A percentile compares a stretch with the other conserved stretches of the same genome.
phyloP scores from a whole-genome alignment of 1,139 yeast species.

The Pichia sp. region DNA sequence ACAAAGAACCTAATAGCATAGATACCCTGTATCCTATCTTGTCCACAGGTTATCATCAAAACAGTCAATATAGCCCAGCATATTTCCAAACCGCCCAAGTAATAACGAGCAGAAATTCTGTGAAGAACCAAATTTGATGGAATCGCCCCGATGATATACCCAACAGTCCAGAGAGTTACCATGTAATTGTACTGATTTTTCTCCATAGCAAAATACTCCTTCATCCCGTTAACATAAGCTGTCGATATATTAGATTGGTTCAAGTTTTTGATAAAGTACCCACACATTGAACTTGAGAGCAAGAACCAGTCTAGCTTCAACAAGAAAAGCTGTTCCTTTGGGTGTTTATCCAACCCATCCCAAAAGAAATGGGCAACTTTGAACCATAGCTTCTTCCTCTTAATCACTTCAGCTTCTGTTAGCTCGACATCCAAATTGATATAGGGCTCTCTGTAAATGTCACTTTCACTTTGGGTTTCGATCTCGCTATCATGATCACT shows the following conservation, averaged over 20 bases:
- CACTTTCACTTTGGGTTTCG: neutral
- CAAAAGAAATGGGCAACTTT: conserved; percentile 37
- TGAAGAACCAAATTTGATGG: conserved; percentile 36
- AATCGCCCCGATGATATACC: conserved; percentile 45
- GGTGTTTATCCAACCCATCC: conserved; percentile 49
- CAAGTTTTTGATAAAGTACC: conserved; percentile 44
- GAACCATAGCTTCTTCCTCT: conserved; percentile 31
- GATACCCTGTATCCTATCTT: conserved; percentile 39
- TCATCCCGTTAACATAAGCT: conserved; percentile 61
- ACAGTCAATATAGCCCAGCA: conserved; percentile 27
- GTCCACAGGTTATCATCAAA: conserved; percentile 37
- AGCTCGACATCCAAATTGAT: conserved; percentile 21
- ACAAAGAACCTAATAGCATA: conserved; percentile 26
- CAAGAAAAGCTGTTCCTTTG: conserved; percentile 40
- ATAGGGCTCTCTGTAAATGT: conserved; percentile 4
- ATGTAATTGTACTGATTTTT: conserved; percentile 49
- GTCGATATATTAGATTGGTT: conserved; percentile 49
- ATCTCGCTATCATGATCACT: neutral
- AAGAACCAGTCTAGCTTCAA: conserved; percentile 44
- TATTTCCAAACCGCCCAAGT: conserved; percentile 26
- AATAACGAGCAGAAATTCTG: conserved; percentile 35
- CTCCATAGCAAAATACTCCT: conserved; percentile 45
- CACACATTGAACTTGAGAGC: conserved; percentile 31
- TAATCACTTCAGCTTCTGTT: conserved; percentile 33
- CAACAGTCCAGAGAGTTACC: conserved; percentile 56